Conservation (phyloP, 108 stramenopile species). For the Nitzschia sp. region DNA sequence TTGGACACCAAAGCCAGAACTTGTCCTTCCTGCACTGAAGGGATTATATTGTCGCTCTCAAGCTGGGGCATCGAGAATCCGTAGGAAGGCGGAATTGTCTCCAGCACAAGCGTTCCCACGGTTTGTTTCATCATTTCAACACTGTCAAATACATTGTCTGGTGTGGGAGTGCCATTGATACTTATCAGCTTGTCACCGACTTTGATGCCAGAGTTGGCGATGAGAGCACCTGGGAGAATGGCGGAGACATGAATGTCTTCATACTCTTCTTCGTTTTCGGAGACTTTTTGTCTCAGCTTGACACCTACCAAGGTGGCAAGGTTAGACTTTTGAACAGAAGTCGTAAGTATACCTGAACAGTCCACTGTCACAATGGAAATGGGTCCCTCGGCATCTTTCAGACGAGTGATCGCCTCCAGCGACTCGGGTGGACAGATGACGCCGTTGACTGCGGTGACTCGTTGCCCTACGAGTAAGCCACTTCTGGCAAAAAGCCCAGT, state of each 20-base stretch:
- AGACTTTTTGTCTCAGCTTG: background rate
- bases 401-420: background rate
- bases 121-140: too few species aligned
- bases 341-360: background rate
- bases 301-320: background rate
- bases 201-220: too few species aligned
- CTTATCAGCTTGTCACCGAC: too few species aligned
- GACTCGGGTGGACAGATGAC: background rate
- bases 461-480: constrained; percentile 14
- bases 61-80: background rate
- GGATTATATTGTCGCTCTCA: too few species aligned
- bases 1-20: background rate
- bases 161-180: too few species aligned
- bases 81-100: too few species aligned
- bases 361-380: constrained; percentile 1
- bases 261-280: background rate
- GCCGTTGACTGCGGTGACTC: constrained; percentile 13
- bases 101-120: too few species aligned
- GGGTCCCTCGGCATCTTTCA: background rate
- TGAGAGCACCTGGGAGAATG: background rate
- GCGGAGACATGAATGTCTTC: background rate
- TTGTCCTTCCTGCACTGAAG: background rate
- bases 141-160: too few species aligned
- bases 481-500: constrained; percentile 21
- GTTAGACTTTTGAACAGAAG: background rate